A percentile compares a stretch with the other conserved stretches of the same genome.
Evolutionary conservation across 441 rosid genomes (phyloP).

Genomic region (Eruca vesicaria): DNA sequence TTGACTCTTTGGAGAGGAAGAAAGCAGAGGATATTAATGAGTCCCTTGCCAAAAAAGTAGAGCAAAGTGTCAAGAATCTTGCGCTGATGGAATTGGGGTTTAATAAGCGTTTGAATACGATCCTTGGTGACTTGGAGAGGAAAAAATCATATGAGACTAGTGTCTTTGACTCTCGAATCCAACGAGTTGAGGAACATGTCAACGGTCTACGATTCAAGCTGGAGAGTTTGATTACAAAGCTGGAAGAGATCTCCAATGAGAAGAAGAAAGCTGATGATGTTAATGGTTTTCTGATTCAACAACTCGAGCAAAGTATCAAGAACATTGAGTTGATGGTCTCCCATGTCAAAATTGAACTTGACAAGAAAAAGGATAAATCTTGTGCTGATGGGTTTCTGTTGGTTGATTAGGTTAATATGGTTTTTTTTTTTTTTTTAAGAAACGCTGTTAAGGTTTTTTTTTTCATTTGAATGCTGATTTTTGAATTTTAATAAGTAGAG

Average conservation of each 20-base stretch:
- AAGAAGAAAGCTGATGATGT: neutral
- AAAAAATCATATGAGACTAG: neutral
- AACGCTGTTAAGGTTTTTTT: no score
- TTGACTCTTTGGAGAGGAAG: neutral
- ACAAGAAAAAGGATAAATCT: neutral
- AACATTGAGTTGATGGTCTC: neutral
- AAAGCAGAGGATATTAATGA: neutral
- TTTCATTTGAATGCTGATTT: no score
- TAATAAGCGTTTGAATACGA: neutral
- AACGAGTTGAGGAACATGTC: neutral
- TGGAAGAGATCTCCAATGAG: neutral
- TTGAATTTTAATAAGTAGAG: no score
- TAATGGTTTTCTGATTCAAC: neutral
- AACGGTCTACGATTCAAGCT: neutral
- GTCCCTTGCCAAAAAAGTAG: neutral
- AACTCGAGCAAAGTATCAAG: neutral
- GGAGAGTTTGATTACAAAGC: neutral
- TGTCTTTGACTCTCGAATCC: neutral
- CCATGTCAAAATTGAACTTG: neutral
- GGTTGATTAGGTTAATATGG: neutral
- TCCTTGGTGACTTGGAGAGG: neutral
- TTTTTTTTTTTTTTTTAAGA: no score
- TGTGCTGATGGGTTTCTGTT: slow-evolving; percentile 1
- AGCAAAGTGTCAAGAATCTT: neutral
- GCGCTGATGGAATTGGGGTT: neutral